Evolutionary conservation across 306 rosid genomes (phyloP).

Genomic region (Sicyos edulis): DNA sequence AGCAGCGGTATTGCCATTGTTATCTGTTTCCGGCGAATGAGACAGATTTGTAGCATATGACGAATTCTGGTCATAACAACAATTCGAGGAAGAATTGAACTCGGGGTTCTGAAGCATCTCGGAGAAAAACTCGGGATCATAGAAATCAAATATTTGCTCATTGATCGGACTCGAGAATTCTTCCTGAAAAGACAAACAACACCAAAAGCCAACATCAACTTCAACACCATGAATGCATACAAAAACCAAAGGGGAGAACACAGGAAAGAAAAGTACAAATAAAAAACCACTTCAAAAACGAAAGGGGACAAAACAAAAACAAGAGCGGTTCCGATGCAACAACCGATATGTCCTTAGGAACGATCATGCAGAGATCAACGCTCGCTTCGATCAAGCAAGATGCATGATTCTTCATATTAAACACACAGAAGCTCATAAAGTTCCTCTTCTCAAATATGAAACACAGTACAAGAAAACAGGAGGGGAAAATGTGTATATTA

Average conservation of each 20-base stretch:
- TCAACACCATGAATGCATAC: not conserved
- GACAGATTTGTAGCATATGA: conserved; percentile 45
- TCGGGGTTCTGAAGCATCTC: conserved; percentile 73
- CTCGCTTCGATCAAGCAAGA: conserved; percentile 39
- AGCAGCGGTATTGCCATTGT: conserved; percentile 14
- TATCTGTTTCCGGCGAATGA: conserved; percentile 39
- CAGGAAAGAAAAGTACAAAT: not conserved
- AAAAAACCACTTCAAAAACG: not conserved
- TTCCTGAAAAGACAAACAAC: conserved; percentile 56
- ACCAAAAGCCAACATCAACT: conserved; percentile 26
- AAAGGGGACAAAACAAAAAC: not conserved
- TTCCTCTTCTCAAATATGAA: conserved; percentile 5
- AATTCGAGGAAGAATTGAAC: conserved; percentile 68
- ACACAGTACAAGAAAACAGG: not conserved
- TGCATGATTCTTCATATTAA: conserved; percentile 42
- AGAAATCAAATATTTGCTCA: conserved; percentile 59
- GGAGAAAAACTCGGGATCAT: conserved; percentile 59
- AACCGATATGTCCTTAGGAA: not conserved
- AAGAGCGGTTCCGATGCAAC: not conserved
- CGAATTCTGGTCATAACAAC: conserved; percentile 67
- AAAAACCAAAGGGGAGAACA: not conserved
- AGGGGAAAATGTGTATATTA: not conserved
- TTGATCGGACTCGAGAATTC: conserved; percentile 78
- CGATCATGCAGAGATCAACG: conserved; percentile 8
- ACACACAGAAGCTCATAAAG: not conserved